phyloP scores from a whole-genome alignment of 805 yeast species.

The Metschnikowia matae region DNA sequence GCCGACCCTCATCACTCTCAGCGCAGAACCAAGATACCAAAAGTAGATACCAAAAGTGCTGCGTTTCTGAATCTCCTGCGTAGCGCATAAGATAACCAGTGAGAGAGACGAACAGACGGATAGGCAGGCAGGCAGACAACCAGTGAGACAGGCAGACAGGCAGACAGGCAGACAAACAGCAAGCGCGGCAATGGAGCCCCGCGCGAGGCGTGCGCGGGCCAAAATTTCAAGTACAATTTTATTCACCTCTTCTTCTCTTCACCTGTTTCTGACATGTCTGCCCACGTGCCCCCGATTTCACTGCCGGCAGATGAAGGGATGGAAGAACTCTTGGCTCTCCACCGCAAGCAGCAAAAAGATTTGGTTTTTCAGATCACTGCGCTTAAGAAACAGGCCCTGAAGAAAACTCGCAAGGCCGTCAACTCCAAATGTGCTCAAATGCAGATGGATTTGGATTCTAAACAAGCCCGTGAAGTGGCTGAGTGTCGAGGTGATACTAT shows the following conservation, averaged over 20 bases:
- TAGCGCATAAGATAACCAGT: background rate
- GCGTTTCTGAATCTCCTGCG: background rate
- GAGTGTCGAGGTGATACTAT: slow-evolving; percentile 11
- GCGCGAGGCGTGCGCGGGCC: slow-evolving; percentile 1
- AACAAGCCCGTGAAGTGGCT: slow-evolving; percentile 52
- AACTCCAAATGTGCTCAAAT: slow-evolving; percentile 53
- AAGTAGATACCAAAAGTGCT: background rate
- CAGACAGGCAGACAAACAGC: background rate
- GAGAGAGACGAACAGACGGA: too few species aligned
- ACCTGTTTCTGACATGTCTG: background rate
- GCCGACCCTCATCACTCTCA: background rate
- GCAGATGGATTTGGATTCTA: slow-evolving; percentile 50
- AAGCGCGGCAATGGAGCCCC: background rate
- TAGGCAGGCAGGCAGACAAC: too few species aligned
- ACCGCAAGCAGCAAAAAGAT: slow-evolving; percentile 65
- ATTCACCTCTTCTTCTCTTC: background rate
- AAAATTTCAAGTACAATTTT: background rate
- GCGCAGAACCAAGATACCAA: background rate
- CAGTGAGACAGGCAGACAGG: too few species aligned
- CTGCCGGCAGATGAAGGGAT: slow-evolving; percentile 4
- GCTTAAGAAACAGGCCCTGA: slow-evolving; percentile 78
- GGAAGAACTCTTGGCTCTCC: slow-evolving; percentile 55
- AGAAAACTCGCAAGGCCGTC: slow-evolving; percentile 70
- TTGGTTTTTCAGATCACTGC: slow-evolving; percentile 65
- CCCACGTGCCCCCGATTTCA: background rate